phyloP scores from a whole-genome alignment of 192 early-diverging fungal genomes.

The Coemansia sp. region DNA sequence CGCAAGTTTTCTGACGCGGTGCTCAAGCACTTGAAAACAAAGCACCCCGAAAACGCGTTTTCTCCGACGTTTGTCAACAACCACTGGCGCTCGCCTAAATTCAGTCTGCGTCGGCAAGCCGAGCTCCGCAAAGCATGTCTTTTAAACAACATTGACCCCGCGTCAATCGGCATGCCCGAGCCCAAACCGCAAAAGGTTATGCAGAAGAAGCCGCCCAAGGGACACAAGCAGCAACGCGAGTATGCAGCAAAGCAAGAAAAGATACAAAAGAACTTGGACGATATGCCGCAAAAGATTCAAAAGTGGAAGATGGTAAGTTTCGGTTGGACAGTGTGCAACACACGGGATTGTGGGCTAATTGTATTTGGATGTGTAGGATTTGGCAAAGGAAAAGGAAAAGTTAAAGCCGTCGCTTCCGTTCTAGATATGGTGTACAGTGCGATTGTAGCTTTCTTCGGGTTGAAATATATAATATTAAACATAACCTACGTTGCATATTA shows the following conservation, averaged over 20 bases:
- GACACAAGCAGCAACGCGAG: conserved; percentile 52
- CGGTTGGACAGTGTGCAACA: not conserved
- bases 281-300: conserved; percentile 55
- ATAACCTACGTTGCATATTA: not conserved
- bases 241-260: conserved; percentile 42
- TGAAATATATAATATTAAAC: conserved; percentile 6
- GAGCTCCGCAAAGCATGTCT: conserved; percentile 66
- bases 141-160: conserved; percentile 52
- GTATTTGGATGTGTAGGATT: conserved; percentile 14
- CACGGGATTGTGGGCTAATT: not conserved
- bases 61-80: conserved; percentile 45
- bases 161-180: conserved; percentile 54
- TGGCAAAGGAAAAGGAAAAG: conserved; percentile 52
- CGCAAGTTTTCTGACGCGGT: conserved; percentile 39
- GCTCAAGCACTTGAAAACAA: conserved; percentile 25
- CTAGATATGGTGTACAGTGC: conserved; percentile 15
- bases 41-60: conserved; percentile 39
- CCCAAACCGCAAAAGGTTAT: conserved; percentile 35
- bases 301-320: conserved; percentile 50
- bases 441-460: not conserved
- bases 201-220: conserved; percentile 55
- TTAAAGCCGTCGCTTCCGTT: conserved; percentile 46
- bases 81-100: conserved; percentile 54
- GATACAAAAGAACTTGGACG: conserved; percentile 48
- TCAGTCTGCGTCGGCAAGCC: conserved; percentile 59